Evolutionary conservation across 306 rosid species (phyloP).

Genomic region (Lathyrus tuberosus): DNA sequence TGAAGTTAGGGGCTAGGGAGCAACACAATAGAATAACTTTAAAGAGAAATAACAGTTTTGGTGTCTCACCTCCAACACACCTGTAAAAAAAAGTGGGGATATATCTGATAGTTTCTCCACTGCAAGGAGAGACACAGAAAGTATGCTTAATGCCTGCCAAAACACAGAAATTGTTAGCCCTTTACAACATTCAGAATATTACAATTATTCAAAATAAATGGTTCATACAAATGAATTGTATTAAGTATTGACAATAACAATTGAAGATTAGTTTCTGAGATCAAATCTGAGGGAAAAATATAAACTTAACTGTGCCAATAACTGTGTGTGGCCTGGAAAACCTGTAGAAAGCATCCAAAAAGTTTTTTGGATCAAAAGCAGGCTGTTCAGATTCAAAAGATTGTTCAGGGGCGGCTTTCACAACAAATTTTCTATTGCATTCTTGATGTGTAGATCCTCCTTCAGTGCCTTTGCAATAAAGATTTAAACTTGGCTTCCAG

Average conservation of each 20-base stretch:
- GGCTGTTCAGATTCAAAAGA: conserved; percentile 73
- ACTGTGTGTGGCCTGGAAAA: conserved; percentile 98
- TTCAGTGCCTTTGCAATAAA: conserved; percentile 32
- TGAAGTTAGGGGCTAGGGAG: not conserved
- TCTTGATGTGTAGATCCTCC: conserved; percentile 41
- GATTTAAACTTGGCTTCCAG: conserved; percentile 34
- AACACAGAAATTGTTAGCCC: conserved; percentile 35
- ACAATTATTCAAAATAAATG: conserved; percentile 7
- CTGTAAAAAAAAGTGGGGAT: conserved; percentile 80
- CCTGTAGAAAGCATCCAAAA: conserved; percentile 72
- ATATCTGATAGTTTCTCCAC: conserved; percentile 72
- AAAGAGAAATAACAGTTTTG: conserved; percentile 29
- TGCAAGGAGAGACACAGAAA: conserved; percentile 93
- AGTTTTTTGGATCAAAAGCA: conserved; percentile 52
- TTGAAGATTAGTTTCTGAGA: conserved; percentile 10
- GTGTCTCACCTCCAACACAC: conserved; percentile 77
- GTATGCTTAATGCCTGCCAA: conserved; percentile 83
- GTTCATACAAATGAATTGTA: conserved; percentile 7
- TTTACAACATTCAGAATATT: conserved; percentile 20
- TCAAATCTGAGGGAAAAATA: conserved; percentile 29
- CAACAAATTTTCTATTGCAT: conserved; percentile 40
- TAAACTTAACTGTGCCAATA: conserved; percentile 87
- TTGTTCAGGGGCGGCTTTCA: conserved; percentile 66
- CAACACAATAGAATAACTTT: not conserved
- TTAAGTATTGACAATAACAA: conserved; percentile 12